Percentiles rank a stretch among this genome's conserved stretches.
phyloP scores from a whole-genome alignment of 2,329 filamentous ascomycete genomes.

The Sporothrix luriei region DNA sequence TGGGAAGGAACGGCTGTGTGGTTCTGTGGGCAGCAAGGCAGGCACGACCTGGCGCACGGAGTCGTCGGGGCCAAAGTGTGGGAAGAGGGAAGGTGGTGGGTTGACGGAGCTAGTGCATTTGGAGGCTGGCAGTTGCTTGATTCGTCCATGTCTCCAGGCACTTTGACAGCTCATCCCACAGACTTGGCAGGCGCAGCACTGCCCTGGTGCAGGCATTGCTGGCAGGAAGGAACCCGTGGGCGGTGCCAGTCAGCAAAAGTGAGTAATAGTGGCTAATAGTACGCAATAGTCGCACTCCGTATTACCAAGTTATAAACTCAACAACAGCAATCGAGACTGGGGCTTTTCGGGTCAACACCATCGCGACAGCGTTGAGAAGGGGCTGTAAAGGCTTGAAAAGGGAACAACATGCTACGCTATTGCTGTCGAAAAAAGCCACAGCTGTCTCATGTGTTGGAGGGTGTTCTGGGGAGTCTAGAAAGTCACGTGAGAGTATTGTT shows the following conservation, averaged over 20 bases:
- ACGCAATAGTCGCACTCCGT: not conserved
- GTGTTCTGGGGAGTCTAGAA: not conserved
- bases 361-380: not conserved
- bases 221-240: not conserved
- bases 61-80: conserved; percentile 2
- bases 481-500: conserved; percentile 10
- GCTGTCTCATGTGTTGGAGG: not conserved
- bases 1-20: conserved; percentile 2
- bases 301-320: not conserved
- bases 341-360: not conserved
- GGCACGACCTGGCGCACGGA: not conserved
- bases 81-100: not conserved
- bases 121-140: conserved; percentile 6
- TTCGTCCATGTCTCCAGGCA: conserved; percentile 16
- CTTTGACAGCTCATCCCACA: not conserved
- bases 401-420: not conserved
- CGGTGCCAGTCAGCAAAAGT: conserved; percentile 4
- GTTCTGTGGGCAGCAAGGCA: conserved; percentile 26
- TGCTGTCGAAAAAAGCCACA: not conserved
- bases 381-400: not conserved
- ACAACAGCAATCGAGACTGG: not conserved
- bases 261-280: conserved; percentile 7
- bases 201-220: not conserved
- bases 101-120: conserved; percentile 2
- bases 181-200: conserved; percentile 1